Conservation (phyloP, 441 rosid species). For the Pelargonium fulgidum region DNA sequence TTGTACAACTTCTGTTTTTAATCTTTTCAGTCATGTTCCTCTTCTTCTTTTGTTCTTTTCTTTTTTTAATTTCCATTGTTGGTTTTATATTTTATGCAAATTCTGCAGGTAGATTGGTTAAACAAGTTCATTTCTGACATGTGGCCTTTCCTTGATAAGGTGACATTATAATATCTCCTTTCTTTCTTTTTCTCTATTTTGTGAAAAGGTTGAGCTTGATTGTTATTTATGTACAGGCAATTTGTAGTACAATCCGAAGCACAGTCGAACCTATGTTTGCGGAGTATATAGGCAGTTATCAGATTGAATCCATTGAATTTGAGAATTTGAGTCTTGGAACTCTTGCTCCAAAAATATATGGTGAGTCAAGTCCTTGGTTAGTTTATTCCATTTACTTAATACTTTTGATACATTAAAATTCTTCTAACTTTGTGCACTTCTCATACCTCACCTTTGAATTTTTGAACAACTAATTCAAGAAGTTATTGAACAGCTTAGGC, state of each 20-base stretch:
- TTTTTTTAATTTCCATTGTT: no score
- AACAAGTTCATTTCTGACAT: slow-evolving; percentile 48
- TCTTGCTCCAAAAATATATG: slow-evolving; percentile 65
- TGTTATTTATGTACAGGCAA: slow-evolving; percentile 41
- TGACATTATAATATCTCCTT: slow-evolving; percentile 17
- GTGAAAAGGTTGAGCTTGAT: slow-evolving; percentile 10
- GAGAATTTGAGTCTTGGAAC: slow-evolving; percentile 65
- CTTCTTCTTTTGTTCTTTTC: no score
- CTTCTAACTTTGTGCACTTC: background rate
- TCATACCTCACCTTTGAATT: no score
- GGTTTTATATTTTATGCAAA: background rate
- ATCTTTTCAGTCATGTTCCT: no score
- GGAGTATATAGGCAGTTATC: slow-evolving; percentile 54
- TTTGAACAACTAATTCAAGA: no score
- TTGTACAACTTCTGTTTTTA: background rate
- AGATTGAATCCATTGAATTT: slow-evolving; percentile 54
- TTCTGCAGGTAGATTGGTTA: slow-evolving; percentile 58
- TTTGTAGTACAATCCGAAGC: slow-evolving; percentile 47
- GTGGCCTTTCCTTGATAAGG: slow-evolving; percentile 73
- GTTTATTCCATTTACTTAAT: background rate
- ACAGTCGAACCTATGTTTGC: slow-evolving; percentile 51
- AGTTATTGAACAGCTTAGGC: no score
- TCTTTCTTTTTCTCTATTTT: slow-evolving; percentile 3
- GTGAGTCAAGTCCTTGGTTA: slow-evolving; percentile 27
- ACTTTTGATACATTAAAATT: background rate